A percentile compares a stretch with the other conserved stretches of the same genome.
These are phyloP conservation scores for Colletotrichum coccodes DNA, from an alignment of 2,329 filamentous ascomycete species.

Conservation along the genomic window DNA sequence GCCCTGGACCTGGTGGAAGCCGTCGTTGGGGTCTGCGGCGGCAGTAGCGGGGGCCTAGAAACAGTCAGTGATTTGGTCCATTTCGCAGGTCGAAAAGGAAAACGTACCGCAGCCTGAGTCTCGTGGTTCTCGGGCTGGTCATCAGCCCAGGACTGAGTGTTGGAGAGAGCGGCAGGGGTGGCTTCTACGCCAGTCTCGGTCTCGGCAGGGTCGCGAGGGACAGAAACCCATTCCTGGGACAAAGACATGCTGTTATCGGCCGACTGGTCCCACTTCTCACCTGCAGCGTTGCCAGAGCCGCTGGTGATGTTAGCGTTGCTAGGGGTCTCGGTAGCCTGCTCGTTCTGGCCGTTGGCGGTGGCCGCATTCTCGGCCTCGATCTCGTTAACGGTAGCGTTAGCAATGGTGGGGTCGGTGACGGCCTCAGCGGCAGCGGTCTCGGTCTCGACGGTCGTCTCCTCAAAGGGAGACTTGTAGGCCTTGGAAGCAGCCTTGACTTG, in stretches of 20 bases:
- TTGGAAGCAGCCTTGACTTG: conserved; percentile 66
- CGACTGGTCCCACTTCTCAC: conserved; percentile 71
- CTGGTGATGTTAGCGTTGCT: conserved; percentile 63
- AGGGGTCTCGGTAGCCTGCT: conserved; percentile 53
- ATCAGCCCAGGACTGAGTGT: conserved; percentile 82
- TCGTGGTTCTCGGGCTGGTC: conserved; percentile 79
- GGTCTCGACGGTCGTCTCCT: conserved; percentile 38
- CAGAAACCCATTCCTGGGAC: conserved; percentile 77
- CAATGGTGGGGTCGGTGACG: conserved; percentile 72
- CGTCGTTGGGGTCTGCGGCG: conserved; percentile 63
- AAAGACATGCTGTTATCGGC: conserved; percentile 53
- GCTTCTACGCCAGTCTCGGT: conserved; percentile 73
- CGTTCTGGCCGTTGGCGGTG: conserved; percentile 53
- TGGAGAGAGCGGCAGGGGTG: conserved; percentile 65
- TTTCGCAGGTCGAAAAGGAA: too few species aligned
- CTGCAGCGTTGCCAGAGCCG: conserved; percentile 68
- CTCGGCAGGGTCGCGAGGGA: conserved; percentile 74
- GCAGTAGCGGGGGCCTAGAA: conserved; percentile 43
- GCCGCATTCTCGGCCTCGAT: conserved; percentile 61
- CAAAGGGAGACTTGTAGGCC: conserved; percentile 60
- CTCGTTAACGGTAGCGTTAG: conserved; percentile 75
- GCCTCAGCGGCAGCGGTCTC: conserved; percentile 41
- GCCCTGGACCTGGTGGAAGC: conserved; percentile 77
- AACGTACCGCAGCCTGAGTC: conserved; percentile 53
- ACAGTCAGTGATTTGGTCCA: conserved; percentile 5